phyloP scores from a whole-genome alignment of 768 basidiomycete genomes.

The Panellus pusillus region DNA sequence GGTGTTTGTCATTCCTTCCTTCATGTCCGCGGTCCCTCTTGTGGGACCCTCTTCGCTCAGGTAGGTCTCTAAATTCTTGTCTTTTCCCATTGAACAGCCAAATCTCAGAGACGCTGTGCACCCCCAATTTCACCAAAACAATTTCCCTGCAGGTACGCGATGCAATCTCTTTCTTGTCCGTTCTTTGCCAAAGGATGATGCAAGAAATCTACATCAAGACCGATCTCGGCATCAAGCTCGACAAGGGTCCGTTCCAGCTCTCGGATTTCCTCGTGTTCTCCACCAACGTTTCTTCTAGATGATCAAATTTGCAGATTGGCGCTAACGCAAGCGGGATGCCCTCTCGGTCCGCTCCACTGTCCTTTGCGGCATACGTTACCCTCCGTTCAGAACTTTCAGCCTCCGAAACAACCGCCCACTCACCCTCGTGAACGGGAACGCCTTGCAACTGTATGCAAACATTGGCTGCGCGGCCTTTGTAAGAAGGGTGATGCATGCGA shows the following conservation, averaged over 20 bases:
- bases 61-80: too few relatives aligned
- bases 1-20: background rate
- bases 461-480: slow-evolving; percentile 96
- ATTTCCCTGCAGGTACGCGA: slow-evolving; percentile 55
- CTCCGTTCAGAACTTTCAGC: slow-evolving; percentile 86
- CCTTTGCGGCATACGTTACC: slow-evolving; percentile 91
- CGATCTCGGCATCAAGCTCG: slow-evolving; percentile 83
- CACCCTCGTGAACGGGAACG: slow-evolving; percentile 84
- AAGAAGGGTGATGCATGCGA: slow-evolving; percentile 98
- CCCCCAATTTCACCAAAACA: slow-evolving; percentile 95
- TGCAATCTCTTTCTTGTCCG: background rate
- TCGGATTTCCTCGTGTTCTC: slow-evolving; percentile 1
- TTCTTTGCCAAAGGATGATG: background rate
- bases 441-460: slow-evolving; percentile 94
- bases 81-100: too few relatives aligned
- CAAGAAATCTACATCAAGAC: slow-evolving; percentile 74
- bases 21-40: slow-evolving; percentile 50
- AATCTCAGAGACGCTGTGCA: slow-evolving; percentile 60
- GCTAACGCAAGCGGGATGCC: slow-evolving; percentile 81
- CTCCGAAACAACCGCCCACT: slow-evolving; percentile 76
- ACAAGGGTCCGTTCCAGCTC: slow-evolving; percentile 69
- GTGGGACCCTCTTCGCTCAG: slow-evolving; percentile 53
- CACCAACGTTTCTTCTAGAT: slow-evolving; percentile 48
- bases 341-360: slow-evolving; percentile 88
- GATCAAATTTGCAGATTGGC: slow-evolving; percentile 91